Percentiles rank a stretch among this genome's conserved stretches.
Evolutionary conservation across 768 basidiomycete genomes (phyloP).

Genomic region (Trametes maxima): DNA sequence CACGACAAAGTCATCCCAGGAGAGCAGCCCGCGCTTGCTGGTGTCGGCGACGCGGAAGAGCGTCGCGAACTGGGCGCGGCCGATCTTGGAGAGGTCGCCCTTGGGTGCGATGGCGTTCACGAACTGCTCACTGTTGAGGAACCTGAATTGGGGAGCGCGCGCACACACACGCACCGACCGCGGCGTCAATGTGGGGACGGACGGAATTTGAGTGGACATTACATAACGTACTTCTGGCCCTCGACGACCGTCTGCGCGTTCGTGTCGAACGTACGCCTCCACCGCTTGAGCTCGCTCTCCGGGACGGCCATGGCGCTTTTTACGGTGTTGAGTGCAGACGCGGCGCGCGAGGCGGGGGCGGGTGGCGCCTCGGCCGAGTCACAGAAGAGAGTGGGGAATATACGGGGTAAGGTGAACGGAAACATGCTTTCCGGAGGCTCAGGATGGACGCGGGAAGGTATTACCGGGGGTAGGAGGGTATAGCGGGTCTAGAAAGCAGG

Average conservation of each 20-base stretch:
- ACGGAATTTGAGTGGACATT: neutral
- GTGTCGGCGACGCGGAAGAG: conserved; percentile 89
- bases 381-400: conserved; percentile 55
- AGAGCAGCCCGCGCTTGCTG: conserved; percentile 72
- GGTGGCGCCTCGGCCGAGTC: conserved; percentile 47
- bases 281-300: conserved; percentile 84
- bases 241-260: conserved; percentile 74
- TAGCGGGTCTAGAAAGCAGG: conserved; percentile 27
- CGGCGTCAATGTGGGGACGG: neutral
- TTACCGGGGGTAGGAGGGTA: conserved; percentile 22
- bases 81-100: conserved; percentile 83
- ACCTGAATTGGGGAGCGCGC: conserved; percentile 56
- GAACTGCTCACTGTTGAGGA: conserved; percentile 84
- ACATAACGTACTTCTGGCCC: conserved; percentile 74
- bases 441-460: conserved; percentile 16
- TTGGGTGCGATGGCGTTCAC: conserved; percentile 93
- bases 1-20: conserved; percentile 95
- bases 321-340: conserved; percentile 57
- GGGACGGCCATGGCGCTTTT: conserved; percentile 70
- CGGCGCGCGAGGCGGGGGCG: conserved; percentile 49
- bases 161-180: neutral
- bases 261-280: conserved; percentile 85
- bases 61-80: conserved; percentile 84
- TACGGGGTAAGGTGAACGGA: conserved; percentile 39
- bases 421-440: conserved; percentile 20